Evolutionary conservation across 352 stramenopile genomes (phyloP), one percentile per base, ranked within the genome.

Genomic region (Pythium utonaiense): DNA sequence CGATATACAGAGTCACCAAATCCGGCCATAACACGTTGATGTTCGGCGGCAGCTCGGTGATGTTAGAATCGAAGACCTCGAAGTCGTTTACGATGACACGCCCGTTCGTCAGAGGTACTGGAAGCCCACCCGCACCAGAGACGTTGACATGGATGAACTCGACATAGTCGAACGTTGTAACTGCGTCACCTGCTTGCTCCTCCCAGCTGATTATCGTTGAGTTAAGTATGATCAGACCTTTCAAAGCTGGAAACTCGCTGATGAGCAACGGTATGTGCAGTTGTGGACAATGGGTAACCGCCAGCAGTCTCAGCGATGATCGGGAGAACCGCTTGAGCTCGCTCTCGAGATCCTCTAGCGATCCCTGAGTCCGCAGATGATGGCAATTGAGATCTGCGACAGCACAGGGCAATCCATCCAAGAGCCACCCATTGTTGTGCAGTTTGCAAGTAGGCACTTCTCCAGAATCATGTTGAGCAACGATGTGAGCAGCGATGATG

Each of bases 161-260:
- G 22, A 66, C 13, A 21, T 49, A 60, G 34, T 56, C 55, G 27
- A 66, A n/a, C 1, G 6, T 40, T 1, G 3, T 13, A 24, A 56
- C 13, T 7, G 19, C 16, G 17, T 55, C 40, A 14, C 42, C 49
- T 3, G 5, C 44, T 3, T 45, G 5, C 13, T 53, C 38, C 7
- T 47, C 31, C 64, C 64, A 70, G 7, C 34, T 33, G 1, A 24
- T 31, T 28, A 70, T 50, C 0, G 64, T 66, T 14, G 57, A 66
- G 47, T 70, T 70, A 44, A 45, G 60, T 16, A 70, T 13, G 40
- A 64, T 40, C n/a, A 70, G 19, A 3, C 57, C 63, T 33, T 60
- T 62, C 16, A 70, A 48, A 6, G 31, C 16, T 7, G 31, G 44
- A 22, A 70, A 70, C 7, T 14, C 19, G 12, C 30, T 30, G 10